Evolutionary conservation across 176 grass and related monocot species (phyloP), one percentile per base, ranked within the genome.

Genomic region (Chloris gayana): DNA sequence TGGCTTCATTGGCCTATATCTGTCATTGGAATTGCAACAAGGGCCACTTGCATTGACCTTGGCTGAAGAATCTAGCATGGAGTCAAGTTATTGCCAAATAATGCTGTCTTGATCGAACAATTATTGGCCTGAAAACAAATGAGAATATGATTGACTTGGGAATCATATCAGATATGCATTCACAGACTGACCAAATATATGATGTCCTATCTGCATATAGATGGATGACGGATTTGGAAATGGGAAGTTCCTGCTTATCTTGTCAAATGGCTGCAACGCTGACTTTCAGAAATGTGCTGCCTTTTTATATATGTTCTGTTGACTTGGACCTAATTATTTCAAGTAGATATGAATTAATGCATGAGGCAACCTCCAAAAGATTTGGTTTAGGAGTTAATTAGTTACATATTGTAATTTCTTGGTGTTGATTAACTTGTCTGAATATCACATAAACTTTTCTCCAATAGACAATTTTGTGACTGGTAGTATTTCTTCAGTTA

Each of bases 191-290:
- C 56, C 56, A 62, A 76, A 29, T 38, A 67, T 54, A 3, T 38
- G 25, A 13, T 17, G 25, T 27, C 19, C 7, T 39, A 18, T 31
- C 10, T 58, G 51, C 21, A 27, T 42, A 17, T 34, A 35, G 50
- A 68, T 29, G 64, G 49, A 3, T 42, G 32, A 41, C 17, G 56
- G 33, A 57, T 80, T 58, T 80, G 65, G 78, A 37, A 39, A 69
- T 22, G 32, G n/a, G 64, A 80, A 69, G 47, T 80, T 69, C 33
- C 14, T 69, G 4, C 77, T 80, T 80, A 80, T 80, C 47, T 69
- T 54, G 45, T 18, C 14, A 67, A 77, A 67, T n/a, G 34, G 77
- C 1, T 3, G 2, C 15, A 50, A 57, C 1, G 2, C 33, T 80
- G 64, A 69, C 77, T 18, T 80, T 80, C 10, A 1, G 37, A 63